Conservation (phyloP, 495 filamentous ascomycete genomes). For the Lasiosphaeria hispida region DNA sequence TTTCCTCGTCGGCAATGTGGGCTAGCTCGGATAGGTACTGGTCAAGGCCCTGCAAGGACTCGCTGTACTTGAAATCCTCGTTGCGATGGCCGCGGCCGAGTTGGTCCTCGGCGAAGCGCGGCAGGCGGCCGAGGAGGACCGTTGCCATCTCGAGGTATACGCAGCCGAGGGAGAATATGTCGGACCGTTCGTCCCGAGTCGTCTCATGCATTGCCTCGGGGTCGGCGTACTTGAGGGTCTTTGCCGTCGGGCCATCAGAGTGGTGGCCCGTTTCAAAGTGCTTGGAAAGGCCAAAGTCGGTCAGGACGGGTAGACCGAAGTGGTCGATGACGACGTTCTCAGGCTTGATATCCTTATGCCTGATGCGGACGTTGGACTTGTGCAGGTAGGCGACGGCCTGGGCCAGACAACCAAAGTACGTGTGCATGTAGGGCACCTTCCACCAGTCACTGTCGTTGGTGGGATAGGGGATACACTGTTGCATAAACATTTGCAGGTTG, state of each 20-base stretch:
- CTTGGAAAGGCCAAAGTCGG: constrained; percentile 47
- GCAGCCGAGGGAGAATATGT: constrained; percentile 50
- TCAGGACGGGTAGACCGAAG: constrained; percentile 32
- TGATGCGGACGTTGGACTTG: constrained; percentile 28
- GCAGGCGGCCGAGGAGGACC: constrained; percentile 33
- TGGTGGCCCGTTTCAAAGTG: constrained; percentile 37
- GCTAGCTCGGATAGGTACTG: constrained; percentile 19
- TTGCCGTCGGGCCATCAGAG: constrained; percentile 30
- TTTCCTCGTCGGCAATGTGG: constrained; percentile 16
- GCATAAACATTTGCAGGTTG: constrained; percentile 32
- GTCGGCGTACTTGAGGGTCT: constrained; percentile 44
- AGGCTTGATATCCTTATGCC: constrained; percentile 50
- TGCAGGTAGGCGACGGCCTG: constrained; percentile 43
- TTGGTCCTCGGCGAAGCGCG: constrained; percentile 27
- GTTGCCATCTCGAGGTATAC: constrained; percentile 47
- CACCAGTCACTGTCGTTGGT: constrained; percentile 11
- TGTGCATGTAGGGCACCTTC: constrained; percentile 26
- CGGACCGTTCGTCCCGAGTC: constrained; percentile 40
- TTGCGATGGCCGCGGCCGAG: constrained; percentile 3
- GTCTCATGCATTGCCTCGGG: constrained; percentile 43
- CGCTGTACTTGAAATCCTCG: constrained; percentile 27
- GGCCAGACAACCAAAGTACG: constrained; percentile 35
- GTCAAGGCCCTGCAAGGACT: constrained; percentile 24
- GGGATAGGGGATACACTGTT: constrained; percentile 17
- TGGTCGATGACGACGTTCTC: constrained; percentile 45